phyloP scores from a whole-genome alignment of 352 stramenopile species.

The Phytophthora citrophthora region DNA sequence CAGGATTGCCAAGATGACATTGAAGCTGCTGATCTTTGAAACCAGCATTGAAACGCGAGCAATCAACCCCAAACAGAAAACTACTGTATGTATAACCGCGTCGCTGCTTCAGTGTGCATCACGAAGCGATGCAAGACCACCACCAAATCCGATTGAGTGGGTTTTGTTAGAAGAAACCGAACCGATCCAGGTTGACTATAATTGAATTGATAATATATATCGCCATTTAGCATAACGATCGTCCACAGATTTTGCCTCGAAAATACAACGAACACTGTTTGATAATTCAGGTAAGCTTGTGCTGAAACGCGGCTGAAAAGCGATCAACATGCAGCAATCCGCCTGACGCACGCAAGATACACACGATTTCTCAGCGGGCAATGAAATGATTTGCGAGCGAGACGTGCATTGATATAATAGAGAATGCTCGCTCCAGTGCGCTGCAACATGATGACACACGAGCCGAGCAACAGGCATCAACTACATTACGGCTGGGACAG shows the following conservation, averaged over 20 bases:
- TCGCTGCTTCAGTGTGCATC: neutral
- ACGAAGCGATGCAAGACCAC: too few species aligned
- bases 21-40: constrained; percentile 1
- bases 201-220: too few species aligned
- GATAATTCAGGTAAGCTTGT: neutral
- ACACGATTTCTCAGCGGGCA: constrained; percentile 2
- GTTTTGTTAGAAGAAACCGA: too few species aligned
- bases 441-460: constrained; percentile 5
- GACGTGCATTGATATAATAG: neutral
- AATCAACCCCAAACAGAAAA: constrained; percentile 6
- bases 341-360: constrained; percentile 21
- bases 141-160: too few species aligned
- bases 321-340: neutral
- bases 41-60: neutral
- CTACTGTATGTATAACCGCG: neutral
- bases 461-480: constrained; percentile 6
- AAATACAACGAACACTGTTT: neutral
- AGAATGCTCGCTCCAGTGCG: too few species aligned
- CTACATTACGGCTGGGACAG: neutral
- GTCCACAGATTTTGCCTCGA: too few species aligned
- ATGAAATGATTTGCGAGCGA: neutral
- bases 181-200: too few species aligned
- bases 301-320: too few species aligned
- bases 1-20: neutral
- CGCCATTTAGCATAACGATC: too few species aligned